These are phyloP conservation scores for Myriosclerotinia duriaeana DNA, from an alignment of 2,329 filamentous ascomycete genomes.

Conservation along the genomic window DNA sequence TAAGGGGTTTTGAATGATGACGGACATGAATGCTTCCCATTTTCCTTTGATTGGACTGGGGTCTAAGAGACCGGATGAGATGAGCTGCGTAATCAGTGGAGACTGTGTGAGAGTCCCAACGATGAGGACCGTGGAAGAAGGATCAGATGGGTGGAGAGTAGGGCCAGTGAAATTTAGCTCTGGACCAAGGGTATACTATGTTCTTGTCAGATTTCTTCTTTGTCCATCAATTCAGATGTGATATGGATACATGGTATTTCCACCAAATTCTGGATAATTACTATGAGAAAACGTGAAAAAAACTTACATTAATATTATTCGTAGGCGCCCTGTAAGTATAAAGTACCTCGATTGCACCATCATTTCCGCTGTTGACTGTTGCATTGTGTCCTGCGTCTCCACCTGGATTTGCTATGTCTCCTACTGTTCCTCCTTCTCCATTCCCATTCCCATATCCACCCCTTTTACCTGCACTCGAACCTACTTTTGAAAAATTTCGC, in stretches of 20 bases:
- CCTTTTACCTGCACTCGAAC: background rate
- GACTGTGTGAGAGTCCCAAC: conserved; percentile 68
- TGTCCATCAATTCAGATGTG: background rate
- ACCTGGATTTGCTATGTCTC: conserved; percentile 13
- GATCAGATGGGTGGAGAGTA: conserved; percentile 36
- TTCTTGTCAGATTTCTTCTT: background rate
- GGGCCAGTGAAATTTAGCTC: conserved; percentile 49
- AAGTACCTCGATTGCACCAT: conserved; percentile 30
- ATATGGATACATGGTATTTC: background rate
- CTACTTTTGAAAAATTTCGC: conserved; percentile 17
- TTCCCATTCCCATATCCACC: conserved; percentile 1
- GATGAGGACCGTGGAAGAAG: conserved; percentile 59
- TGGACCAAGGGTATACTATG: conserved; percentile 47
- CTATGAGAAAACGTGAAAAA: background rate
- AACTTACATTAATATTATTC: conserved; percentile 36
- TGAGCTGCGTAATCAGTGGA: conserved; percentile 57
- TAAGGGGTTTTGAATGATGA: conserved; percentile 57
- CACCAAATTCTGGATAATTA: background rate
- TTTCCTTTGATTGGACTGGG: conserved; percentile 56
- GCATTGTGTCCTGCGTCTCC: conserved; percentile 27
- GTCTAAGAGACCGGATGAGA: conserved; percentile 57
- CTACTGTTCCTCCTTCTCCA: conserved; percentile 17
- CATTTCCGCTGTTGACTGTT: conserved; percentile 16
- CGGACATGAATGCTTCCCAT: conserved; percentile 68
- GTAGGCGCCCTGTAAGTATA: conserved; percentile 37